Evolutionary conservation across 179 eudicot genomes (phyloP), one percentile per base, ranked within the genome.

Genomic region (Spergularia azorica): DNA sequence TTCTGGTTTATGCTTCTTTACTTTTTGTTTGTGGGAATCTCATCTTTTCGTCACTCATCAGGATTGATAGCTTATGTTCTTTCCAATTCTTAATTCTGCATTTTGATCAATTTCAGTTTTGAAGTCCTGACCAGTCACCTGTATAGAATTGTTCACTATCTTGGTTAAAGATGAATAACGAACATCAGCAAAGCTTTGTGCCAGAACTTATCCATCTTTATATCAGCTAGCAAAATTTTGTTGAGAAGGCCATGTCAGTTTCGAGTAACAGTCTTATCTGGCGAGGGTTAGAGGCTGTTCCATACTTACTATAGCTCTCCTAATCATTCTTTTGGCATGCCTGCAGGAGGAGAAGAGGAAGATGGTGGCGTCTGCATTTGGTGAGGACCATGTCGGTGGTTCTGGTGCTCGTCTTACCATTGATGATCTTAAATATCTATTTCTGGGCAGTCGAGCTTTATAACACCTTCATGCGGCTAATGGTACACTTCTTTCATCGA

Each of bases 301-400:
- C 21, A 18, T 9, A 60, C 64, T 60, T 60, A 60, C 9, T 60
- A 60, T 60, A 60, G 13, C 38, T 20, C 10, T 60, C 36, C 8
- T 60, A 60, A 18, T 6, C 26, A 57, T 9, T 56, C 12, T 32
- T 51, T 54, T 21, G 54, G 46, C 20, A 81, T 73, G 51, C 39
- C 68, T 76, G 81, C 94, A 95, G 99, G 98, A 95, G 70, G 95
- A 93, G 72, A 95, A 95, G 86, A 89, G 99, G 84, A 93, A 93
- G 82, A 91, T 95, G 90, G 98, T 95, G 76, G 97, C 99, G 41
- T 91, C 99, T 15, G 99, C 99, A 76, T 95, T 91, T 77, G 99
- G 99, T 32, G 99, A 95, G 82, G 99, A 95, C 71, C 91, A 79
- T 60, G 85, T 85, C 48, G 95, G 97, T 15, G 90, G 85, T 77